These are phyloP conservation scores for Simmondsia chinensis DNA, from an alignment of 148 eudicot genomes.

Conservation along the genomic window DNA sequence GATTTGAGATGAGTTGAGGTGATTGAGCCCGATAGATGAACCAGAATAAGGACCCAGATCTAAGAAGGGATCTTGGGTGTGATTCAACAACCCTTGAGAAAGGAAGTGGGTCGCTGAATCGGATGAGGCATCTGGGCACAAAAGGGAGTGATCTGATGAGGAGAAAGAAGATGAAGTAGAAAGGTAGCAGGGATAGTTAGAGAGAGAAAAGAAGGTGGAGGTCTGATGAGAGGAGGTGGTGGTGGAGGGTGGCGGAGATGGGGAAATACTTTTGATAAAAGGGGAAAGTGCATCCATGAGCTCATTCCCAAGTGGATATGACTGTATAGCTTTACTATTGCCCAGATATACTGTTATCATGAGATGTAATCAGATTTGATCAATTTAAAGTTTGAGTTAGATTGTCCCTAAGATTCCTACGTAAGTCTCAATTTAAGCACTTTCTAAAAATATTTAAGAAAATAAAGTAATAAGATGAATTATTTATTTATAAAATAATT, in stretches of 20 bases:
- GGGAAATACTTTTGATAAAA: slow-evolving; percentile 57
- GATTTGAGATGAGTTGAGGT: slow-evolving; percentile 33
- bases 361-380: no score
- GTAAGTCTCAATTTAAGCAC: no score
- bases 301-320: slow-evolving; percentile 46
- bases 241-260: slow-evolving; percentile 5
- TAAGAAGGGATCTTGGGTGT: slow-evolving; percentile 7
- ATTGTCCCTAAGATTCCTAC: no score
- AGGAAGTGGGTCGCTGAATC: slow-evolving; percentile 19
- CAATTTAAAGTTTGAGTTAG: no score
- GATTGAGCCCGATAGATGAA: slow-evolving; percentile 37
- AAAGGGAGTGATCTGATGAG: no score
- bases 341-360: slow-evolving; percentile 46
- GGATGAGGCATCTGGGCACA: no score
- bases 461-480: no score
- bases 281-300: slow-evolving; percentile 88
- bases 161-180: slow-evolving; percentile 10
- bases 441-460: no score
- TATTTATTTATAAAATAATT: no score
- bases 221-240: slow-evolving; percentile 1
- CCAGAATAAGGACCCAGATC: no score
- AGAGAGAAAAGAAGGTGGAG: slow-evolving; percentile 3
- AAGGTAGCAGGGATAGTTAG: slow-evolving; percentile 14
- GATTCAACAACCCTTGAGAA: slow-evolving; percentile 3
- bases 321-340: slow-evolving; percentile 1